Evolutionary conservation across 148 eudicot species (phyloP), one percentile per base, ranked within the genome.

Genomic region (Diospyros lotus): DNA sequence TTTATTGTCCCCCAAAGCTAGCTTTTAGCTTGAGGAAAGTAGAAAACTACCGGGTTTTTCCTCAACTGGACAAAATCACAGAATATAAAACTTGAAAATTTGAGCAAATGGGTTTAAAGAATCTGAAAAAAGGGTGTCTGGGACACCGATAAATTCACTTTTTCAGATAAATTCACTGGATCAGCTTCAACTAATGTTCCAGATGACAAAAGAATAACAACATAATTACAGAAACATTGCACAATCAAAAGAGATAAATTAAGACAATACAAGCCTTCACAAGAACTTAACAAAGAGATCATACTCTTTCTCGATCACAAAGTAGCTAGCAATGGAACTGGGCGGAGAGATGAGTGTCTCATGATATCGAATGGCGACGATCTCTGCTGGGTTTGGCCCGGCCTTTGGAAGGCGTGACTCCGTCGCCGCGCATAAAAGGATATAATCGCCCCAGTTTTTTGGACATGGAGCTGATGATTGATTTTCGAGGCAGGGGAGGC

Each of bases 281-380:
- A 10, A 54, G 9, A 54, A 54, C 12, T 54, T 12, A 63, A 54
- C 59, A 55, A 41, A 43, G 12, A 44, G 9, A 58, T 4, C 17
- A 72, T 69, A 52, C 60, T 13, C 17, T 55, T 39, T 1, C 43
- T 10, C 52, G 11, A 68, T 50, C 9, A 18, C 1, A 0, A 28
- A 28, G 28, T 28, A 28, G 28, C 28, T 28, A 28, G 28, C 28
- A 28, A 28, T 28, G 28, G 28, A 28, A 0, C 28, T 28, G 28
- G 28, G 28, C 28, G 28, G 28, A 28, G 28, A 28, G 28, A 28
- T 28, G 28, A 28, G 28, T 28, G 38, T 2, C 42, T 86, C 71
- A 91, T 68, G 96, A 89, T 65, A 91, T 75, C 44, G 96, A 88
- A 84, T 87, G 87, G 6, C 96, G 85, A 3, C 96, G 84, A 79